phyloP scores from a whole-genome alignment of 768 basidiomycete species.

The Hysterangium stoloniferum region DNA sequence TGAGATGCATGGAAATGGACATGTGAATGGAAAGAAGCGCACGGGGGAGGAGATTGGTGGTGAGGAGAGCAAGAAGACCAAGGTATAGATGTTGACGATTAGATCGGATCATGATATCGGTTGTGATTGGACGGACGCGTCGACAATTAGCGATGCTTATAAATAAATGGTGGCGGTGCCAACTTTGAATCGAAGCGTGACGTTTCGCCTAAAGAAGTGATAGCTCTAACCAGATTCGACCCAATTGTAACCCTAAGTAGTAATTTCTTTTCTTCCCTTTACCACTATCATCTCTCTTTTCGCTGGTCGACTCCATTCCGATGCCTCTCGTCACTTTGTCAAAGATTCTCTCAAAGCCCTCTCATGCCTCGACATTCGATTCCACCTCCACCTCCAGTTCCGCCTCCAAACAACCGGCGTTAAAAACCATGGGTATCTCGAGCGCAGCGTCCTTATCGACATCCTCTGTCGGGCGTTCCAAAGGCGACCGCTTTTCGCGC shows the following conservation, averaged over 20 bases:
- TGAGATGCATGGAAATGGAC: background rate
- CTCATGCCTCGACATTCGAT: background rate
- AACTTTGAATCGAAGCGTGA: background rate
- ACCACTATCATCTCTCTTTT: too few relatives aligned
- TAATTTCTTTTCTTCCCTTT: too few relatives aligned
- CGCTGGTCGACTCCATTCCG: too few relatives aligned
- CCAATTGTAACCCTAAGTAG: too few relatives aligned
- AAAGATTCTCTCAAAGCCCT: slow-evolving; percentile 5
- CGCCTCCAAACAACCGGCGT: background rate
- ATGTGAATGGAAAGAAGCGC: slow-evolving; percentile 11
- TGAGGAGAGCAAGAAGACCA: slow-evolving; percentile 8
- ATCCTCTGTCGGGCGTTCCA: background rate
- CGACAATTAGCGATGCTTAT: too few relatives aligned
- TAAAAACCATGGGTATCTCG: background rate
- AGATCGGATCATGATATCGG: background rate
- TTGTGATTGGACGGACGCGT: background rate
- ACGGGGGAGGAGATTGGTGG: slow-evolving; percentile 1
- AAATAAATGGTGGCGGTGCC: too few relatives aligned
- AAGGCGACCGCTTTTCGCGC: background rate
- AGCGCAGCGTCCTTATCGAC: background rate
- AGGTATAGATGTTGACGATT: background rate
- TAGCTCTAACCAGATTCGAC: too few relatives aligned
- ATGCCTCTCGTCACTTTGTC: slow-evolving; percentile 11
- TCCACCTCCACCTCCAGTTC: background rate
- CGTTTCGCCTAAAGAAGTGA: background rate